Conservation (phyloP, 2,329 filamentous ascomycete genomes). For the Pseudogymnoascus sp. region DNA sequence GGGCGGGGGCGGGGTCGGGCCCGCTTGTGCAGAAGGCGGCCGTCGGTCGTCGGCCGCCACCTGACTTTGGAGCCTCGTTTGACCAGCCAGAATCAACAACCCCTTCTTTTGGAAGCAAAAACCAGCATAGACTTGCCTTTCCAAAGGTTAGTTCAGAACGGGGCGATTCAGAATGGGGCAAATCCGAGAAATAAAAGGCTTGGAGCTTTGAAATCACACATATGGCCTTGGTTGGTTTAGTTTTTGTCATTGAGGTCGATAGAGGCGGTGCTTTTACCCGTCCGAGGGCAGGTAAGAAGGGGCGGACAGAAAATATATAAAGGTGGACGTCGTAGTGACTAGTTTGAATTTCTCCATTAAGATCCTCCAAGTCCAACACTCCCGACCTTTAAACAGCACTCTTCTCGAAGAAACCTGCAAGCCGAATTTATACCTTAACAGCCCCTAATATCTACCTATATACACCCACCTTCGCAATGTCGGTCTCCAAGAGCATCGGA, state of each 20-base stretch:
- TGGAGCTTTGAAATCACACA: background rate
- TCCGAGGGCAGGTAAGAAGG: background rate
- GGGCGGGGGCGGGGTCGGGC: background rate
- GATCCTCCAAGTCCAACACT: background rate
- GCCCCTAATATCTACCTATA: background rate
- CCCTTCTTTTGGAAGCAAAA: background rate
- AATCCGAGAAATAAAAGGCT: background rate
- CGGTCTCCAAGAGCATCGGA: slow-evolving; percentile 20
- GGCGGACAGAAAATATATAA: background rate
- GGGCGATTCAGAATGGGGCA: background rate
- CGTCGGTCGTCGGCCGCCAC: background rate
- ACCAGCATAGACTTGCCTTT: too few species aligned
- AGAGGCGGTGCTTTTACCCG: background rate
- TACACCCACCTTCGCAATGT: background rate
- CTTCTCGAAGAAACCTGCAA: background rate
- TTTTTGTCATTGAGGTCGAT: background rate
- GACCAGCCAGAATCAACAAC: background rate
- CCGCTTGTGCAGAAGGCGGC: background rate
- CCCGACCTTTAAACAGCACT: background rate
- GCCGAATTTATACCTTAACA: background rate
- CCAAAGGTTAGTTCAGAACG: background rate
- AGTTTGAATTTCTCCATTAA: background rate
- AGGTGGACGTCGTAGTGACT: background rate
- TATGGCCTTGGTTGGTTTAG: background rate
- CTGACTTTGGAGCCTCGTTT: background rate